Percentiles rank a stretch among this genome's conserved stretches.
Evolutionary conservation across 73 alveolate species (phyloP).

Genomic region (Tetrahymena malaccensis): DNA sequence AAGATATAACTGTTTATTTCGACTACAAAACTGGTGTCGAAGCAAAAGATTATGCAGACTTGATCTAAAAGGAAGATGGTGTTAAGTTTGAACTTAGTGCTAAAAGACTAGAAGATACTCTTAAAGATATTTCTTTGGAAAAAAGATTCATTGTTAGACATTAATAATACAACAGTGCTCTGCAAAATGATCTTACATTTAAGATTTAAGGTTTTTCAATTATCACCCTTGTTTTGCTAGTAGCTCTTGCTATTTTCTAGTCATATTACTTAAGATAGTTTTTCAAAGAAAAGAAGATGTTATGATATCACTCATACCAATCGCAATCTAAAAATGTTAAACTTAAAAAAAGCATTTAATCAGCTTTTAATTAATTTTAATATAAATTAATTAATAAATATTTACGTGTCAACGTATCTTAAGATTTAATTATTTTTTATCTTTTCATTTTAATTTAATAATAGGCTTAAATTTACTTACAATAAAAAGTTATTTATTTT

Average conservation of each 20-base stretch:
- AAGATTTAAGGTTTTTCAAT: neutral
- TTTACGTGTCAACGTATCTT: neutral
- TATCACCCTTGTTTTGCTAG: neutral
- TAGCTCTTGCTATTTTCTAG: neutral
- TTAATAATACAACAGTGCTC: neutral
- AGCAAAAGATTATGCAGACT: neutral
- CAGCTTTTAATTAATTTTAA: too few species aligned
- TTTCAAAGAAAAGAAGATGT: neutral
- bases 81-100: neutral
- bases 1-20: neutral
- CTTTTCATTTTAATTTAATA: too few species aligned
- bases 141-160: neutral
- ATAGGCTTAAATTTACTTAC: too few species aligned
- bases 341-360: too few species aligned
- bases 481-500: too few species aligned
- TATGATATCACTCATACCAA: neutral
- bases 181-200: neutral
- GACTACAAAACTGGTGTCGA: neutral
- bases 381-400: too few species aligned
- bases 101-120: neutral
- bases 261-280: neutral
- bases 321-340: neutral
- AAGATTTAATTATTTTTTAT: too few species aligned
- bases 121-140: neutral
- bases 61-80: neutral